Evolutionary conservation across 2,329 filamentous ascomycete genomes (phyloP).

Genomic region (Ceratocystis variospora): DNA sequence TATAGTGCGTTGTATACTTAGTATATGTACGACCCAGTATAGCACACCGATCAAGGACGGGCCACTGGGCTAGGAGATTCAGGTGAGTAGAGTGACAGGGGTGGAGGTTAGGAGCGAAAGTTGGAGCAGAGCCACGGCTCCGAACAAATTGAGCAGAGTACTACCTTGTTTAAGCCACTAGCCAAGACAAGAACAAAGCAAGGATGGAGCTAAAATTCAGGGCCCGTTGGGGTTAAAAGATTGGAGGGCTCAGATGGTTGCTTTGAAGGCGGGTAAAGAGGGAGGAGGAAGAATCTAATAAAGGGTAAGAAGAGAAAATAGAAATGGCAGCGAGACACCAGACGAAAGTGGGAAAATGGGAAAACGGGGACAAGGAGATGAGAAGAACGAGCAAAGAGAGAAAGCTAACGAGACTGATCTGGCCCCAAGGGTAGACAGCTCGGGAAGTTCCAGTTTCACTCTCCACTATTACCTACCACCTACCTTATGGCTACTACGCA

Average conservation of each 20-base stretch:
- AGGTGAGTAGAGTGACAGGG: slow-evolving; percentile 1
- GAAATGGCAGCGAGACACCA: not conserved
- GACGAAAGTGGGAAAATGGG: not conserved
- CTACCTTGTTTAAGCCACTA: not conserved
- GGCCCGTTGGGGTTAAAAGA: not conserved
- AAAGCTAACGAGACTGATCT: not conserved
- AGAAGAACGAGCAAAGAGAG: not conserved
- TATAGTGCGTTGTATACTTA: not conserved
- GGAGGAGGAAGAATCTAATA: slow-evolving; percentile 10
- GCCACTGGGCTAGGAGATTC: not conserved
- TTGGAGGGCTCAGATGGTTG: not conserved
- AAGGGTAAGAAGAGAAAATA: slow-evolving; percentile 8
- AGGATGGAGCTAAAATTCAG: slow-evolving; percentile 1
- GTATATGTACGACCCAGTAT: not conserved
- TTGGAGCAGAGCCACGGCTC: not conserved
- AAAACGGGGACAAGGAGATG: not conserved
- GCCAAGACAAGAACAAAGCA: not conserved
- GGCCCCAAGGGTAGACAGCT: not conserved
- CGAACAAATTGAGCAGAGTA: not conserved
- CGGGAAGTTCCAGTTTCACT: not conserved
- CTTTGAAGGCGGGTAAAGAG: slow-evolving; percentile 19
- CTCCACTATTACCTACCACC: not conserved
- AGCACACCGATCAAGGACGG: slow-evolving; percentile 3
- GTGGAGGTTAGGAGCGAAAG: not conserved
- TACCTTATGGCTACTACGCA: not conserved